These are phyloP conservation scores for Mycena vulgaris DNA, from an alignment of 768 basidiomycete genomes.

Conservation along the genomic window DNA sequence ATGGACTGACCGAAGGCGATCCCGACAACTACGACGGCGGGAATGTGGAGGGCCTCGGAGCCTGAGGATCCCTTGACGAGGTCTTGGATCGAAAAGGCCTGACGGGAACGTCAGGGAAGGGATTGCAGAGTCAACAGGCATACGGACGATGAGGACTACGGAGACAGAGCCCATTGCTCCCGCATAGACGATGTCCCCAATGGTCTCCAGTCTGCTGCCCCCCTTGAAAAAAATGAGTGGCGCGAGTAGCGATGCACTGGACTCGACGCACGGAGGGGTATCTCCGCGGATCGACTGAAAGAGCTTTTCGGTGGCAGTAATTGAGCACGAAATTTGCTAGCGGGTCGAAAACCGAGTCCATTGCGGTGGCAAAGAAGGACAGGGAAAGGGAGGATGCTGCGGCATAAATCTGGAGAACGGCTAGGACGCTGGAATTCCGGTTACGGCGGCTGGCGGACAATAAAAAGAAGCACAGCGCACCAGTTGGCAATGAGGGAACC, in stretches of 20 bases:
- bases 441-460: conserved; percentile 19
- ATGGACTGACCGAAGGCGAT: conserved; percentile 63
- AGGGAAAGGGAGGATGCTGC: conserved; percentile 71
- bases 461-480: conserved; percentile 58
- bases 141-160: conserved; percentile 49
- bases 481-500: conserved; percentile 66
- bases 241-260: conserved; percentile 63
- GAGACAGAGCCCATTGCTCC: conserved; percentile 31
- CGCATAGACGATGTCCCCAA: conserved; percentile 69
- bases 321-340: conserved; percentile 60
- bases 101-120: neutral
- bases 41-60: conserved; percentile 59
- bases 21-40: conserved; percentile 68
- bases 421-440: conserved; percentile 20
- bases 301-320: conserved; percentile 63
- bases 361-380: conserved; percentile 72
- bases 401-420: conserved; percentile 64
- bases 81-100: conserved; percentile 53
- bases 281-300: conserved; percentile 28
- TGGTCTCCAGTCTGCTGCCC: conserved; percentile 67
- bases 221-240: conserved; percentile 42
- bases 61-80: conserved; percentile 7
- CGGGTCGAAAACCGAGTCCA: conserved; percentile 69
- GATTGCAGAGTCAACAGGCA: conserved; percentile 44
- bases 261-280: conserved; percentile 55